phyloP scores from a whole-genome alignment of 202 grass and related monocot species.

The Eragrostis tef region DNA sequence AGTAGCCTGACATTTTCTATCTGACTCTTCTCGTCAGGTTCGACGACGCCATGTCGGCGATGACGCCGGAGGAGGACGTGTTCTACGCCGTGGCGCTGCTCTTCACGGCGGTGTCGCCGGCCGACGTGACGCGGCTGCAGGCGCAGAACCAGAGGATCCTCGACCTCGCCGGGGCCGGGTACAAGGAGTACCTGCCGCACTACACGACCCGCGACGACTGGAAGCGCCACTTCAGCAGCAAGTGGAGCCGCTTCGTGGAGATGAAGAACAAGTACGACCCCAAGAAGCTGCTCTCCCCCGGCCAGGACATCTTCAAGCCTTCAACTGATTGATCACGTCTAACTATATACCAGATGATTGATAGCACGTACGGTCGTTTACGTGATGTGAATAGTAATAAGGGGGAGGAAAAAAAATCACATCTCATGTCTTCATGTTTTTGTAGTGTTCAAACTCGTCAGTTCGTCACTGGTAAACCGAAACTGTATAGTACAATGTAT shows the following conservation, averaged over 20 bases:
- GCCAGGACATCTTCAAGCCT: slow-evolving; percentile 84
- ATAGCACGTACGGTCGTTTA: not conserved
- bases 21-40: slow-evolving; percentile 41
- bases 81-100: slow-evolving; percentile 66
- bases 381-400: slow-evolving; percentile 14
- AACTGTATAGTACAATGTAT: not conserved
- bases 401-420: not conserved
- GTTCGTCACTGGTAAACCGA: not conserved
- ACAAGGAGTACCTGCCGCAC: slow-evolving; percentile 69
- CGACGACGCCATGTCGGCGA: slow-evolving; percentile 70
- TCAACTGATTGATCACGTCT: slow-evolving; percentile 37
- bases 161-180: slow-evolving; percentile 52
- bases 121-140: slow-evolving; percentile 39
- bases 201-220: slow-evolving; percentile 48
- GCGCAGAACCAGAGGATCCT: slow-evolving; percentile 61
- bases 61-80: slow-evolving; percentile 66
- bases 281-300: slow-evolving; percentile 66
- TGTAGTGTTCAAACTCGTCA: not conserved
- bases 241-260: slow-evolving; percentile 63
- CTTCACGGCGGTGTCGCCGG: slow-evolving; percentile 43
- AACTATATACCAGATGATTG: slow-evolving; percentile 17
- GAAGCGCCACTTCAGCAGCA: slow-evolving; percentile 61
- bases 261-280: slow-evolving; percentile 84
- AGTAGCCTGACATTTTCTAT: not conserved
- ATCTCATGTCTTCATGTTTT: not conserved